Evolutionary conservation across 179 eudicot genomes (phyloP).

Genomic region (Beta corolliflora): DNA sequence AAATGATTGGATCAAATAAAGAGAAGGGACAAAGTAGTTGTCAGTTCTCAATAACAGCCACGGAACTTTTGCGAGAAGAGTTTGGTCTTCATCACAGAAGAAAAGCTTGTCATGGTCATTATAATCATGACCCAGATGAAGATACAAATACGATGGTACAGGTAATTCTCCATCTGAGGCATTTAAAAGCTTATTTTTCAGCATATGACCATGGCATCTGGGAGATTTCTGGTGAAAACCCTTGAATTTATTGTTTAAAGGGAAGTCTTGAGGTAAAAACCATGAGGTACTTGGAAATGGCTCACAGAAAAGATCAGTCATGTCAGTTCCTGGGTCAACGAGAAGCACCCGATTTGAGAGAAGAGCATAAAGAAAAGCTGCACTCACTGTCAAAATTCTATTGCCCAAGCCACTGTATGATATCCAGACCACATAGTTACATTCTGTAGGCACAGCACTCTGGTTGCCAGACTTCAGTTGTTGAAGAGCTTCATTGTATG

Average conservation of each 20-base stretch:
- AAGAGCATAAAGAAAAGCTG: constrained; percentile 86
- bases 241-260: constrained; percentile 55
- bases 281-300: constrained; percentile 87
- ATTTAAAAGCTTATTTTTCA: constrained; percentile 46
- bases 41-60: constrained; percentile 78
- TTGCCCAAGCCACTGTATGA: constrained; percentile 88
- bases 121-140: constrained; percentile 77
- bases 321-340: constrained; percentile 76
- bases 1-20: constrained; percentile 69
- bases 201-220: constrained; percentile 62
- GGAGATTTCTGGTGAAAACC: constrained; percentile 47
- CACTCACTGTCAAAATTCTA: constrained; percentile 70
- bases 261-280: constrained; percentile 85
- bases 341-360: constrained; percentile 80
- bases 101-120: constrained; percentile 76
- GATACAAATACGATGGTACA: constrained; percentile 54
- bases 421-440: constrained; percentile 87
- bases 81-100: constrained; percentile 75
- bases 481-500: constrained; percentile 59
- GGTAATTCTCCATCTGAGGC: constrained; percentile 25
- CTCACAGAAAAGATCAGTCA: constrained; percentile 86
- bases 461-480: constrained; percentile 53
- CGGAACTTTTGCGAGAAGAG: constrained; percentile 47
- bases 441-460: constrained; percentile 48
- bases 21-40: constrained; percentile 77